phyloP scores from a whole-genome alignment of 2,329 filamentous ascomycete genomes.

The Clarireedia hainanense region DNA sequence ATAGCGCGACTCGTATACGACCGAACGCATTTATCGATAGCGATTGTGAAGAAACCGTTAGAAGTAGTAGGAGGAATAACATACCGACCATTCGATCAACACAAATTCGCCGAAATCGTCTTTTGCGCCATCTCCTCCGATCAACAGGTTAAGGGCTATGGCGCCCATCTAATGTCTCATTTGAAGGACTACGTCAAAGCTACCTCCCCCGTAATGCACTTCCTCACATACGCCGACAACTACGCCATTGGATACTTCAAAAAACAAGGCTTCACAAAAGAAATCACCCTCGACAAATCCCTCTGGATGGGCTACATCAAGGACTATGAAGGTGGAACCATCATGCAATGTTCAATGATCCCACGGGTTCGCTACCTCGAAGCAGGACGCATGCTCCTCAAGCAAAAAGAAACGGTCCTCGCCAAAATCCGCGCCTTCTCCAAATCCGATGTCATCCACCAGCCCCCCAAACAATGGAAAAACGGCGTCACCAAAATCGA shows the following conservation, averaged over 20 bases:
- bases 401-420: slow-evolving; percentile 92
- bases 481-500: slow-evolving; percentile 69
- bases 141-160: slow-evolving; percentile 97
- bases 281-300: slow-evolving; percentile 83
- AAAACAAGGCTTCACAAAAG: slow-evolving; percentile 98
- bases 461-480: slow-evolving; percentile 79
- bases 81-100: slow-evolving; percentile 86
- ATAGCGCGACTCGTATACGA: slow-evolving; percentile 97
- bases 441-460: slow-evolving; percentile 79
- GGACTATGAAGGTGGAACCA: slow-evolving; percentile 96
- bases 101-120: slow-evolving; percentile 94
- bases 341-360: slow-evolving; percentile 99
- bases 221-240: slow-evolving; percentile 96
- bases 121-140: slow-evolving; percentile 97
- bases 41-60: slow-evolving; percentile 92
- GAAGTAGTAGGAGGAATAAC: slow-evolving; percentile 97
- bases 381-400: slow-evolving; percentile 84
- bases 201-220: slow-evolving; percentile 95
- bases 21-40: slow-evolving; percentile 89
- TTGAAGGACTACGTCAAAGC: slow-evolving; percentile 98
- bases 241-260: slow-evolving; percentile 99
- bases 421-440: slow-evolving; percentile 91
- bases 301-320: slow-evolving; percentile 99
- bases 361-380: slow-evolving; percentile 92
- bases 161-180: slow-evolving; percentile 95